phyloP scores from a whole-genome alignment of 169 alveolate species.

The Plasmodium gallinaceum region DNA sequence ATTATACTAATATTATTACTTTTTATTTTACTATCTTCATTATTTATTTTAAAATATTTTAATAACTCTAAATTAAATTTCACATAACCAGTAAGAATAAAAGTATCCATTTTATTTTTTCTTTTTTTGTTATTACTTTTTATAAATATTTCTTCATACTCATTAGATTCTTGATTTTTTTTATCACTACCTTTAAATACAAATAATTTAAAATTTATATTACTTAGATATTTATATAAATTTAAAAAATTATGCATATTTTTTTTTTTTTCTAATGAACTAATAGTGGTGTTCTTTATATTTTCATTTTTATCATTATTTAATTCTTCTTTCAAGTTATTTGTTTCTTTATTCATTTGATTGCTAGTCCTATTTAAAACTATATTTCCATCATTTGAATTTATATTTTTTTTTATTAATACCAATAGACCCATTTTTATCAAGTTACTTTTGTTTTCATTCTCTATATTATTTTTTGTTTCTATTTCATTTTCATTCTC shows the following conservation, averaged over 20 bases:
- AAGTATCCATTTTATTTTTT: slow-evolving; percentile 11
- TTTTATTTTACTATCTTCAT: slow-evolving; percentile 5
- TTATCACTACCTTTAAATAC: background rate
- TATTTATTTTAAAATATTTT: slow-evolving; percentile 33
- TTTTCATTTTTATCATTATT: background rate
- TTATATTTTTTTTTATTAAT: slow-evolving; percentile 13
- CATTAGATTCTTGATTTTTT: background rate
- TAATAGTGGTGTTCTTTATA: background rate
- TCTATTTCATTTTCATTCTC: slow-evolving; percentile 25
- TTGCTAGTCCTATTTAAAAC: background rate
- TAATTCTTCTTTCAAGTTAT: background rate
- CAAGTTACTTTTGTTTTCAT: slow-evolving; percentile 25
- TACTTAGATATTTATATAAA: slow-evolving; percentile 7
- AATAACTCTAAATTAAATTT: slow-evolving; percentile 48
- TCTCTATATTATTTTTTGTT: background rate
- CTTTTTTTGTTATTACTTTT: slow-evolving; percentile 15
- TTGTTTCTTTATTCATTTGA: background rate
- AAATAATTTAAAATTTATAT: background rate
- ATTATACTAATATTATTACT: slow-evolving; percentile 7
- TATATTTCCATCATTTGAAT: background rate
- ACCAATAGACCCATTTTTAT: slow-evolving; percentile 70
- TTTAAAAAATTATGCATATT: background rate
- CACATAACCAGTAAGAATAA: slow-evolving; percentile 42
- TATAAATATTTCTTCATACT: slow-evolving; percentile 54
- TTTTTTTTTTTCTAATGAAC: background rate